Evolutionary conservation across 2,329 filamentous ascomycete genomes (phyloP), one percentile per base, ranked within the genome.

Genomic region (Tolypocladium tropicale): DNA sequence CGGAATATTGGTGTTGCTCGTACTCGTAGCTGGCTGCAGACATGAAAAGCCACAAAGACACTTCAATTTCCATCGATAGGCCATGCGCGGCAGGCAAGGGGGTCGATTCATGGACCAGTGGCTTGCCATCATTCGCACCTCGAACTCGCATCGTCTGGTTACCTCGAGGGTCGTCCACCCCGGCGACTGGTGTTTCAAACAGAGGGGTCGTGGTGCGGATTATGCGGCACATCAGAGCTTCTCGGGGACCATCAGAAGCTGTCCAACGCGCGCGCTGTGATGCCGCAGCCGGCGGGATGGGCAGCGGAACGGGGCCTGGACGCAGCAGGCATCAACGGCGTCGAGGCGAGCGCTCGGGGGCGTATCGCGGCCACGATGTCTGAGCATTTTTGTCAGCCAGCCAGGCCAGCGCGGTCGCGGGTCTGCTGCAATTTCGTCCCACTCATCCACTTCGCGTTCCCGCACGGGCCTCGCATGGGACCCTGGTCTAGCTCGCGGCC

Each of bases 371-470:
- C 25, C 23, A 28, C 41, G 6, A 30, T 48, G 43, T 5, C 12
- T 3, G 6, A 39, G 25, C 46, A 21, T 53, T 52, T 58, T 55
- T 53, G 54, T 58, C 46, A 32, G 16, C 32, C 36, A 28, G 36
- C 37, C 55, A 61, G 58, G 55, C 56, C 58, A 55, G 54, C 57
- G 56, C 54, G 30, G 61, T 59, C 43, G 49, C 54, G 57, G 54
- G 57, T 53, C 59, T 57, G 60, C 59, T 57, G 60, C 56, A 64
- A 64, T 62, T 61, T 63, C 60, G 58, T 49, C 62, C 64, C 62
- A 65, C 61, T 64, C 46, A 59, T 61, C 61, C 63, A 64, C 60
- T n/a, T n/a, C n/a, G n/a, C n/a, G n/a, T n/a, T n/a, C n/a, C 53
- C 53, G 58, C 60, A 59, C 58, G 56, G 61, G 57, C 56, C 59